phyloP scores from a whole-genome alignment of 1,284 basidiomycete genomes.

The Leccinum griseonigrum region DNA sequence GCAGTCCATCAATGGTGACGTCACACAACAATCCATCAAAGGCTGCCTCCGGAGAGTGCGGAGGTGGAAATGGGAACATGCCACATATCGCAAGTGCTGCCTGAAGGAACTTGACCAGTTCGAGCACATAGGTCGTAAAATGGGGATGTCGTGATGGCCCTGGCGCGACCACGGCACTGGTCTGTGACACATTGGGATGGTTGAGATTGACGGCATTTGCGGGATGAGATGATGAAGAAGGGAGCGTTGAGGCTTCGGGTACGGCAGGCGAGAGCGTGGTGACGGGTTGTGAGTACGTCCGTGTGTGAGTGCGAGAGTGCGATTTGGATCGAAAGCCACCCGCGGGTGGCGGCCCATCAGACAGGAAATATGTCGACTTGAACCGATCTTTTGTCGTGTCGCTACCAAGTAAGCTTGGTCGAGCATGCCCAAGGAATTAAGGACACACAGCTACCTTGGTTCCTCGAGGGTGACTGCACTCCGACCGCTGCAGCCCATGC shows the following conservation, averaged over 20 bases:
- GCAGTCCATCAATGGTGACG: constrained; percentile 64
- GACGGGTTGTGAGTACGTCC: constrained; percentile 29
- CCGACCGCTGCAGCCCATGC: constrained; percentile 75
- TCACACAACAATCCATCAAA: constrained; percentile 74
- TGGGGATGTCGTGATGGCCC: constrained; percentile 30
- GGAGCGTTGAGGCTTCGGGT: constrained; percentile 19
- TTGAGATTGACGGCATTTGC: constrained; percentile 5
- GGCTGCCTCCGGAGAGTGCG: constrained; percentile 25
- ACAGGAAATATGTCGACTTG: constrained; percentile 63
- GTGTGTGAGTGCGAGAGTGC: constrained; percentile 28
- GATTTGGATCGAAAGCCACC: constrained; percentile 30
- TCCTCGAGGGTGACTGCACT: constrained; percentile 74
- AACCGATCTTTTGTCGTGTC: constrained; percentile 78
- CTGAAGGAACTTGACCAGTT: constrained; percentile 72
- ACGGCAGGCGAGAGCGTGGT: constrained; percentile 26
- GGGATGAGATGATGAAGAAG: constrained; percentile 21
- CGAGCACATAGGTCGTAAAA: constrained; percentile 53
- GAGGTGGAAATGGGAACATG: constrained; percentile 42
- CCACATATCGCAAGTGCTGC: constrained; percentile 67
- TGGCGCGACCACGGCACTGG: background rate
- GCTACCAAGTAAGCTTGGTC: constrained; percentile 35
- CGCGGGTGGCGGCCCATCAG: constrained; percentile 35
- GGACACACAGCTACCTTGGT: constrained; percentile 45
- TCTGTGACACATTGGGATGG: constrained; percentile 17
- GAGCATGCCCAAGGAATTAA: constrained; percentile 9